Base-by-base conservation (phyloP, 306 rosid genomes). In the Vigna radiata region DNA sequence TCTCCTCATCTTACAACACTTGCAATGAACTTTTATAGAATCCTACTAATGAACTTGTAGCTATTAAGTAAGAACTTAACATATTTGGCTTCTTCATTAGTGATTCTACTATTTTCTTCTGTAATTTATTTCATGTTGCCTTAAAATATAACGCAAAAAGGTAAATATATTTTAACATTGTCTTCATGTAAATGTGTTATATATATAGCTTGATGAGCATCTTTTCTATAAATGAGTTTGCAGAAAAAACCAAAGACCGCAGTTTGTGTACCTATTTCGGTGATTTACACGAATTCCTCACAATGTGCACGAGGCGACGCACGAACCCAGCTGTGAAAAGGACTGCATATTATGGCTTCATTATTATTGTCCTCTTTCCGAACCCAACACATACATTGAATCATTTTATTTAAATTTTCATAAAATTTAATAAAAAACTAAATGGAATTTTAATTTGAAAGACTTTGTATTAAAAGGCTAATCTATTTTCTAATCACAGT, bases 241-340 rank as follows among this genome's bases (percentile, higher is more conserved):
- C 48, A 17, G 62, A 65, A 19, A 82, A 59, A 54, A 63, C 64
- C 74, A 70, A 76, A 48, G 4, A 77, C n/a, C 56, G 46, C 47
- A 66, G 60, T 36, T 17, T 67, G 13, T 49, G 76, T 14, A 37
- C 49, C 79, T 67, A 64, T 82, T 76, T 44, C 44, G 47, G 60
- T 66, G 21, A 66, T 77, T 66, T 82, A 56, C 75, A 10, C 60
- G 46, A 72, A 48, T 83, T 17, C 71, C 72, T 78, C 54, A 56
- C 69, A 73, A 48, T 59, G 46, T 77, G 75, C 77, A 52, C 60
- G 81, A 79, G 81, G 67, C 81, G 59, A 79, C 75, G 83, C 86
- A 75, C 78, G 86, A 83, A 78, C 86, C 78, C 63, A 73, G 81
- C 83, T 69, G 65, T 79, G 83, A 83, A 61, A 62, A 81, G n/a